Conservation (phyloP, 2,329 filamentous ascomycete species). For the Magnaporthales sp. region DNA sequence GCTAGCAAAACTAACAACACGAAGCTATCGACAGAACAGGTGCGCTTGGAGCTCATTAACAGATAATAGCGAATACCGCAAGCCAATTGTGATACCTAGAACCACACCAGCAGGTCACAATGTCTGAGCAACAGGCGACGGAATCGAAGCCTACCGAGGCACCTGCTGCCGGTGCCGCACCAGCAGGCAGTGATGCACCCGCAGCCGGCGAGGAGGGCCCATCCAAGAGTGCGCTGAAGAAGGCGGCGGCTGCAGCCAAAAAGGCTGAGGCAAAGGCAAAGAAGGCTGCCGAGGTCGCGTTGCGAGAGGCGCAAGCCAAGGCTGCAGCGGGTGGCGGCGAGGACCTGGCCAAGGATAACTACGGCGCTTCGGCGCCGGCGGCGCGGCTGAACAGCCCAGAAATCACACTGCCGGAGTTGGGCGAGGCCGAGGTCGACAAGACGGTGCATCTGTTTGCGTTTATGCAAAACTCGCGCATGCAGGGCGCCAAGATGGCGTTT, state of each 20-base stretch:
- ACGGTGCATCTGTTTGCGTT: slow-evolving; percentile 69
- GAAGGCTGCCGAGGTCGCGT: slow-evolving; percentile 49
- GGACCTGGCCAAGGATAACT: slow-evolving; percentile 66
- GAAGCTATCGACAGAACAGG: background rate
- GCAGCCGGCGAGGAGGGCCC: slow-evolving; percentile 37
- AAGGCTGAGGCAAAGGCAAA: slow-evolving; percentile 76
- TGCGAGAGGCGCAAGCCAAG: slow-evolving; percentile 60
- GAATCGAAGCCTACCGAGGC: slow-evolving; percentile 3
- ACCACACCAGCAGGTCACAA: background rate
- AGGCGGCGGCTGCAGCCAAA: slow-evolving; percentile 77
- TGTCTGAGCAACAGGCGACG: slow-evolving; percentile 3
- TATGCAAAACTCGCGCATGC: slow-evolving; percentile 79
- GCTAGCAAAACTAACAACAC: background rate
- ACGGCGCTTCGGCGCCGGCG: slow-evolving; percentile 52
- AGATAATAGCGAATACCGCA: background rate
- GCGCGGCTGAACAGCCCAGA: slow-evolving; percentile 43
- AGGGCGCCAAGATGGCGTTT: slow-evolving; percentile 88
- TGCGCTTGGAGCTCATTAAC: background rate
- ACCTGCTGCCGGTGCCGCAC: background rate
- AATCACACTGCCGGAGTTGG: slow-evolving; percentile 54
- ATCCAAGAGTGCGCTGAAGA: slow-evolving; percentile 78
- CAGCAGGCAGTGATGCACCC: too few species aligned
- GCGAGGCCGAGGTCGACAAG: slow-evolving; percentile 57
- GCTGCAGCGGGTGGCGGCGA: slow-evolving; percentile 55
- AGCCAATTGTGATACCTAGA: background rate